These are phyloP conservation scores for Clonostachys byssicola DNA, from an alignment of 2,329 filamentous ascomycete species.

Conservation along the genomic window DNA sequence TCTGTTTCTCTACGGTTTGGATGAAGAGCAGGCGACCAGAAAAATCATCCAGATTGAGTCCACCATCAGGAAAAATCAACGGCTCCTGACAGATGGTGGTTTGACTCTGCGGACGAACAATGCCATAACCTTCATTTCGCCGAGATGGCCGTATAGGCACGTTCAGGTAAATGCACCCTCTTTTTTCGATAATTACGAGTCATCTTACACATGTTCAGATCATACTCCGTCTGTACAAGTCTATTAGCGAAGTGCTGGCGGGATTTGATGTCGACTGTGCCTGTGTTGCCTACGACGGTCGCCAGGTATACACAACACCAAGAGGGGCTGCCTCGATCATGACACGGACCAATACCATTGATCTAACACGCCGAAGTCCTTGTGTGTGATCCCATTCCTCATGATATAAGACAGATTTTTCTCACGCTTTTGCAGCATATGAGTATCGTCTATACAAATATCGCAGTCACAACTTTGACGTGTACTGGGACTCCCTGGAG, in stretches of 20 bases:
- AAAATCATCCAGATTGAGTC: conserved; percentile 74
- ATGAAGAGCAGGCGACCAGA: conserved; percentile 58
- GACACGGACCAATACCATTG: conserved; percentile 70
- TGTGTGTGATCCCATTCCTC: conserved; percentile 21
- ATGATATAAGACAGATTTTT: not conserved
- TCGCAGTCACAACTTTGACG: conserved; percentile 70
- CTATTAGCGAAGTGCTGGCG: conserved; percentile 77
- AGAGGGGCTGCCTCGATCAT: conserved; percentile 69
- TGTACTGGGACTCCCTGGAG: conserved; percentile 67
- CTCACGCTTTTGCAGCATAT: conserved; percentile 39
- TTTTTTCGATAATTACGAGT: not conserved
- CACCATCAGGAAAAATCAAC: conserved; percentile 66
- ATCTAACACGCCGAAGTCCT: conserved; percentile 68
- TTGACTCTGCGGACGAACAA: conserved; percentile 65
- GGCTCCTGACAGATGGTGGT: conserved; percentile 24
- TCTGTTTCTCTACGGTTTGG: conserved; percentile 70
- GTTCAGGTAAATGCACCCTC: conserved; percentile 39
- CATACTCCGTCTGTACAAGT: conserved; percentile 76
- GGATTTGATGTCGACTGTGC: conserved; percentile 88
- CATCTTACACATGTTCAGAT: conserved; percentile 40
- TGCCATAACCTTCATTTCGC: conserved; percentile 71
- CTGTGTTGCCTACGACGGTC: conserved; percentile 75
- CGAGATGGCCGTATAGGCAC: conserved; percentile 67
- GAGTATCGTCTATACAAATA: conserved; percentile 78
- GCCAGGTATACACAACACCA: conserved; percentile 67